Evolutionary conservation across 2,329 filamentous ascomycete genomes (phyloP).

Genomic region (Dactylellina sp.): DNA sequence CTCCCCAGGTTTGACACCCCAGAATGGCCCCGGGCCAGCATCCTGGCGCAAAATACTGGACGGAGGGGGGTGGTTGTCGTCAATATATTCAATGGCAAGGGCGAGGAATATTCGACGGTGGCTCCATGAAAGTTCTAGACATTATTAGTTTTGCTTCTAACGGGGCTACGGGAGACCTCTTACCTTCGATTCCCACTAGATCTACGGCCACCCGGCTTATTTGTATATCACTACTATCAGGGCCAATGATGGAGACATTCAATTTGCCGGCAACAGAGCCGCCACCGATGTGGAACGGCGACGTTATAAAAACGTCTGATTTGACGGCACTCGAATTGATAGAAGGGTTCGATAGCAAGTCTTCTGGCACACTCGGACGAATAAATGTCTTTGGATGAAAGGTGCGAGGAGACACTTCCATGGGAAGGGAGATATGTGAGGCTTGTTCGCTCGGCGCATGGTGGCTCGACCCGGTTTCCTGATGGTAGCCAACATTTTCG

Average conservation of each 20-base stretch:
- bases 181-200: slow-evolving; percentile 60
- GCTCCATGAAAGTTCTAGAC: slow-evolving; percentile 58
- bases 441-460: slow-evolving; percentile 49
- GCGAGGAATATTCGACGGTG: slow-evolving; percentile 59
- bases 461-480: slow-evolving; percentile 43
- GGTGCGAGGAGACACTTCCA: slow-evolving; percentile 23
- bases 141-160: slow-evolving; percentile 14
- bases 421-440: slow-evolving; percentile 33
- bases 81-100: slow-evolving; percentile 59
- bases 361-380: slow-evolving; percentile 36
- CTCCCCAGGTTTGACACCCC: slow-evolving; percentile 58
- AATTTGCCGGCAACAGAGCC: slow-evolving; percentile 59
- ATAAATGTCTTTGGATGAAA: slow-evolving; percentile 43
- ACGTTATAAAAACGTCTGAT: slow-evolving; percentile 46
- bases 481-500: too few species aligned
- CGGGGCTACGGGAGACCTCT: not conserved
- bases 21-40: slow-evolving; percentile 58
- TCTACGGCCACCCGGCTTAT: slow-evolving; percentile 59
- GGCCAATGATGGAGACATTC: slow-evolving; percentile 57
- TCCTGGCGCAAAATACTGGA: slow-evolving; percentile 57
- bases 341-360: slow-evolving; percentile 33
- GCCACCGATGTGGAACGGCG: slow-evolving; percentile 56
- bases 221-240: slow-evolving; percentile 57
- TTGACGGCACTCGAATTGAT: slow-evolving; percentile 29
- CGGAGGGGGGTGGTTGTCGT: slow-evolving; percentile 59